Evolutionary conservation across 2,329 filamentous ascomycete species (phyloP), one percentile per base, ranked within the genome.

Genomic region (Colletotrichum sp.): DNA sequence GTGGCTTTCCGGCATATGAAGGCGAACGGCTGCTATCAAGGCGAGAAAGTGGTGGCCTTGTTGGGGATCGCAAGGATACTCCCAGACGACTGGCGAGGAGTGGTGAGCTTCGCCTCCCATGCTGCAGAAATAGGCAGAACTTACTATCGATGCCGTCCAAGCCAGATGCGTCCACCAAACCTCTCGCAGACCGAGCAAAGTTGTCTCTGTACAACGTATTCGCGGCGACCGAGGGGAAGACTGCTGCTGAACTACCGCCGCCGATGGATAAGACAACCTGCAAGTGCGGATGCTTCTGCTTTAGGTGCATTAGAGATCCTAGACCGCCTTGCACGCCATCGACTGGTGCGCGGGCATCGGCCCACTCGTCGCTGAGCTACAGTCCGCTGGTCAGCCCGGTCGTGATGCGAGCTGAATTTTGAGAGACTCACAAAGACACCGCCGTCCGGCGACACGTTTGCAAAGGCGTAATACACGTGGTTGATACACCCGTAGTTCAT

Each of bases 381-480:
- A 7, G 70, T 30, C 7, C 26, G 16, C 28, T 48, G 55, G 66
- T 73, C 59, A 77, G 71, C 48, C 43, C 28, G 36, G 34, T 26
- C 26, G 57, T 70, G 8, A 61, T 76, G 71, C 52, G 48, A 60
- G 30, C 52, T 48, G 66, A 64, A 39, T 32, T 72, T 70, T n/a
- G 59, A 34, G 67, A 77, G 16, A 88, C 91, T 87, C 85, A 96
- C 95, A 88, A 94, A 94, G 77, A 96, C 92, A 69, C 91, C 91
- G 66, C 95, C 95, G 82, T 96, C 93, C 67, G 89, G 85, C 77
- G 92, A 91, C 59, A 96, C 91, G 84, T 90, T 94, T 74, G 94
- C 94, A 89, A 95, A 96, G 14, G 95, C 94, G 82, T 96, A 96
- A 84, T 96, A 96, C 30, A 96, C 92, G 81, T 95, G 93, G 79